Percentiles rank a stretch among this genome's conserved stretches.
Evolutionary conservation across 2,329 filamentous ascomycete genomes (phyloP).

Genomic region (Cytospora piceae): DNA sequence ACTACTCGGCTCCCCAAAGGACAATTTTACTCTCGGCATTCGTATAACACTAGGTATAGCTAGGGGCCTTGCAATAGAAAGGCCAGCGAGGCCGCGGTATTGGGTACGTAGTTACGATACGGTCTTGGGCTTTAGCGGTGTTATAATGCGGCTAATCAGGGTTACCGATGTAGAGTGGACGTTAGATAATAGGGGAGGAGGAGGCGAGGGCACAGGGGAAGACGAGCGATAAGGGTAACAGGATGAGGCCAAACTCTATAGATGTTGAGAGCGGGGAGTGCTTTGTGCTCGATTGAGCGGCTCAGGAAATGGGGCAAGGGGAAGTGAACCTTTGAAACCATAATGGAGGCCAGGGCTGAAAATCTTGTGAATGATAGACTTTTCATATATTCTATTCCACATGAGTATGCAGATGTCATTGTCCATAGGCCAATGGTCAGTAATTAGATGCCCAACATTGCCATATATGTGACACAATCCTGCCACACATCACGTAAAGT

Average conservation of each 20-base stretch:
- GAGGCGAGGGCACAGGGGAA: background rate
- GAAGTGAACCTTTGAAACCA: background rate
- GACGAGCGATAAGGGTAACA: background rate
- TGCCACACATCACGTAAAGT: too few species aligned
- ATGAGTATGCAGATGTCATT: too few species aligned
- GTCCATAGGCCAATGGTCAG: too few species aligned
- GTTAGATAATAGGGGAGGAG: conserved; percentile 11
- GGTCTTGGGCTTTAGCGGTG: conserved; percentile 15
- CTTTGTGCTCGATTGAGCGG: conserved; percentile 17
- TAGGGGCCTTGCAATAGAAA: conserved; percentile 24
- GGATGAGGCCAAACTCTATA: conserved; percentile 18
- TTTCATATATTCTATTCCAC: too few species aligned
- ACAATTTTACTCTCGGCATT: conserved; percentile 16
- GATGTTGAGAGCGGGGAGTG: conserved; percentile 21
- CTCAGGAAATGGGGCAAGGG: background rate
- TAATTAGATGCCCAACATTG: too few species aligned
- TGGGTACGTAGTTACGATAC: conserved; percentile 25
- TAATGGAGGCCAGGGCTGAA: too few species aligned
- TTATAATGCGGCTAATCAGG: conserved; percentile 9
- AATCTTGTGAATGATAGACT: too few species aligned
- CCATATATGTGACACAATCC: too few species aligned
- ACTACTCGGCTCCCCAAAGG: conserved; percentile 30
- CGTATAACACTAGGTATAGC: conserved; percentile 6
- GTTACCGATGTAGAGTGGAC: background rate
- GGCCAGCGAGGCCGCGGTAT: conserved; percentile 22